Percentiles rank a stretch among this genome's conserved stretches.
phyloP scores from a whole-genome alignment of 2,329 filamentous ascomycete species.

The Claviceps quebecensis region DNA sequence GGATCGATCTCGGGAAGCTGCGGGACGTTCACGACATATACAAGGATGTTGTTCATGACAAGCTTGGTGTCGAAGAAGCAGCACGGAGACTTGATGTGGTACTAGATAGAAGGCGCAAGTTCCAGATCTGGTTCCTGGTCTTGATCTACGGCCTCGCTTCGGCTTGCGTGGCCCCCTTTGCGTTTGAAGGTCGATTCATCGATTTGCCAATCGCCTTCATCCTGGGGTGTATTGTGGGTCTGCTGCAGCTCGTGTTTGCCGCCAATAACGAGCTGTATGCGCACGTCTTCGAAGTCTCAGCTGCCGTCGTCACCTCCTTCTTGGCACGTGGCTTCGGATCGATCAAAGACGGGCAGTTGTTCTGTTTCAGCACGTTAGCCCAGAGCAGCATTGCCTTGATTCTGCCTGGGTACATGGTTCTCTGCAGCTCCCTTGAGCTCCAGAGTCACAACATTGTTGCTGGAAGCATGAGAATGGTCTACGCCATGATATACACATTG shows the following conservation, averaged over 20 bases:
- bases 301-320: slow-evolving; percentile 53
- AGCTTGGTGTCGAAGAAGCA: slow-evolving; percentile 58
- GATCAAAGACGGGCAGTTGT: slow-evolving; percentile 41
- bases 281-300: slow-evolving; percentile 37
- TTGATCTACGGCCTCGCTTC: slow-evolving; percentile 63
- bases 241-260: slow-evolving; percentile 60
- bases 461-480: slow-evolving; percentile 61
- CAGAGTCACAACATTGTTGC: slow-evolving; percentile 58
- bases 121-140: slow-evolving; percentile 40
- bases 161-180: slow-evolving; percentile 63
- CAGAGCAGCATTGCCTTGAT: slow-evolving; percentile 67
- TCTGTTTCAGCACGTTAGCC: slow-evolving; percentile 59
- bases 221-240: slow-evolving; percentile 59
- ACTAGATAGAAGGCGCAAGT: slow-evolving; percentile 31
- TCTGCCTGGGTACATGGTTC: slow-evolving; percentile 43
- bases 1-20: slow-evolving; percentile 60
- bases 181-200: slow-evolving; percentile 61
- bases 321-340: slow-evolving; percentile 56
- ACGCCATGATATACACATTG: slow-evolving; percentile 61
- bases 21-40: slow-evolving; percentile 65
- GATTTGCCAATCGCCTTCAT: slow-evolving; percentile 67
- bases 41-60: slow-evolving; percentile 69
- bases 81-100: slow-evolving; percentile 45
- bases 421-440: slow-evolving; percentile 44
- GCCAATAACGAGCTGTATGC: slow-evolving; percentile 59